A percentile compares a stretch with the other conserved stretches of the same genome.
Conservation (phyloP, 192 early-diverging fungal genomes). For the Coemansia sp. region DNA sequence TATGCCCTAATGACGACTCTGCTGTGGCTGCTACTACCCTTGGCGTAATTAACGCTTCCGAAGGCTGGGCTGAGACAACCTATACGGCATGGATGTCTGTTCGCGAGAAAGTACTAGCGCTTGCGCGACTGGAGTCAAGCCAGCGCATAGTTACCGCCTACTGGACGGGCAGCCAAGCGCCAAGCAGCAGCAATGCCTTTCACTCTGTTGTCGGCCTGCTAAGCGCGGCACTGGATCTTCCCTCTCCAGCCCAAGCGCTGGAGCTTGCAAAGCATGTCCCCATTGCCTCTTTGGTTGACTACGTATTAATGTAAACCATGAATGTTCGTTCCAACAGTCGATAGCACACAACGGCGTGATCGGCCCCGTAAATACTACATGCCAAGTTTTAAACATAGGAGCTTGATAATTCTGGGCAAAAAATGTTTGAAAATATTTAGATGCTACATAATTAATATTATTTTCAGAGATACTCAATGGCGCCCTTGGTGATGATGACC, state of each 20-base stretch:
- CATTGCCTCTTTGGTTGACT: conserved; percentile 18
- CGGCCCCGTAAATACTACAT: neutral
- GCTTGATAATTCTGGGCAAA: neutral
- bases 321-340: neutral
- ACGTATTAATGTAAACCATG: conserved; percentile 2
- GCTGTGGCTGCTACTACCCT: neutral
- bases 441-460: neutral
- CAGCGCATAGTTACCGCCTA: conserved; percentile 18
- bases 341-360: neutral
- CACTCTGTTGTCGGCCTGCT: conserved; percentile 15
- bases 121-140: conserved; percentile 8
- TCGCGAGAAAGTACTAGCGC: conserved; percentile 15
- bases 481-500: conserved; percentile 30
- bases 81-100: conserved; percentile 35
- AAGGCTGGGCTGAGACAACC: conserved; percentile 31
- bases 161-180: conserved; percentile 20
- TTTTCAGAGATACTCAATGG: conserved; percentile 15
- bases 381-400: neutral
- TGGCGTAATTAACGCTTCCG: neutral
- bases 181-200: neutral
- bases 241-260: conserved; percentile 17
- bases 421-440: neutral
- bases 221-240: conserved; percentile 29
- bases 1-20: neutral
- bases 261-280: conserved; percentile 29